Percentiles rank a stretch among this genome's conserved stretches.
Evolutionary conservation across 31 red algal species (phyloP).

Genomic region (Asparagopsis taxiformis): DNA sequence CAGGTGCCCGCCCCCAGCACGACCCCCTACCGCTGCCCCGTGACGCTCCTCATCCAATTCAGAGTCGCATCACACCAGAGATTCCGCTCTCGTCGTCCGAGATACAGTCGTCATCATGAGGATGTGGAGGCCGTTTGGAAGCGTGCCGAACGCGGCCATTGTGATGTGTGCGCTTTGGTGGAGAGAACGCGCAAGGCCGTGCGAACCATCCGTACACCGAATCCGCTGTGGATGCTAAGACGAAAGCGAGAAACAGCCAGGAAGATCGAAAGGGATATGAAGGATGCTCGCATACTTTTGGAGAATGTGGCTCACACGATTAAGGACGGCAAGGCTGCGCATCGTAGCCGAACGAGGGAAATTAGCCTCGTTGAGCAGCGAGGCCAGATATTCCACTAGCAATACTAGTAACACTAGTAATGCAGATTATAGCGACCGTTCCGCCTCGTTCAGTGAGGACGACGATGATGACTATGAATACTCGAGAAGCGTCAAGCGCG

Average conservation of each 20-base stretch:
- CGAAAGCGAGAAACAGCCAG: not conserved
- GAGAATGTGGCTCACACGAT: constrained; percentile 14
- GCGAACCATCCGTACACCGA: constrained; percentile 13
- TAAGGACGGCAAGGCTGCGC: constrained; percentile 7
- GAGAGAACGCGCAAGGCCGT: constrained; percentile 38
- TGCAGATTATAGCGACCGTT: constrained; percentile 25
- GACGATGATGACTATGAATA: constrained; percentile 25
- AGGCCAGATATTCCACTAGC: constrained; percentile 6
- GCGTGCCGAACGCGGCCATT: constrained; percentile 11
- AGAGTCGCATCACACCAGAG: not conserved
- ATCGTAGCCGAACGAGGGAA: constrained; percentile 21
- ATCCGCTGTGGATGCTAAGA: not conserved
- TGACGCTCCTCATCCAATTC: constrained; percentile 1
- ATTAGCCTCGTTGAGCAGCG: not conserved
- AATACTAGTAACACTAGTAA: no score
- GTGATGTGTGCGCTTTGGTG: constrained; percentile 21
- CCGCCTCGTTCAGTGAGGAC: constrained; percentile 17
- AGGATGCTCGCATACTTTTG: constrained; percentile 7
- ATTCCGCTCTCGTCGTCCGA: not conserved
- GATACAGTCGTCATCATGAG: constrained; percentile 16
- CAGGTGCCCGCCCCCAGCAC: constrained; percentile 40
- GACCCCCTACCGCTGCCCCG: constrained; percentile 38
- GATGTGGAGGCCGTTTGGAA: constrained; percentile 31
- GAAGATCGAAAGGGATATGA: constrained; percentile 36
- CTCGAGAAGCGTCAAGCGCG: not conserved